Percentiles rank a stretch among this genome's conserved stretches.
Conservation (phyloP, 2,329 filamentous ascomycete genomes). For the Rhynchosporium agropyri region DNA sequence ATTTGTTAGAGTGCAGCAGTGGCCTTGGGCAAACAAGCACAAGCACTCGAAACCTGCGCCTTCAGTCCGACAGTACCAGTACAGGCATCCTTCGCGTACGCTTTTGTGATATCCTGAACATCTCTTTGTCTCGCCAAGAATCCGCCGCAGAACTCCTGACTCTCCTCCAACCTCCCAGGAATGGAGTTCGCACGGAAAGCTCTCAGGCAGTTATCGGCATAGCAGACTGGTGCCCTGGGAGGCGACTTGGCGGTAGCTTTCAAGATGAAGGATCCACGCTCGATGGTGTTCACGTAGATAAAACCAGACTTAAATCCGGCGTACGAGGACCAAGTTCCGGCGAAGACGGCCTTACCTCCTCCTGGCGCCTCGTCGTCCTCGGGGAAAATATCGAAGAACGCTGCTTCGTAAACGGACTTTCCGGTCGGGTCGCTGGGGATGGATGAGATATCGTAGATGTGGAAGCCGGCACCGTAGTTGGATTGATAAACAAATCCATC, state of each 20-base stretch:
- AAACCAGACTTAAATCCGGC: conserved; percentile 45
- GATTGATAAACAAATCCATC: conserved; percentile 50
- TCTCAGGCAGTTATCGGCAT: conserved; percentile 15
- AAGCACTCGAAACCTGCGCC: conserved; percentile 13
- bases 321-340: conserved; percentile 49
- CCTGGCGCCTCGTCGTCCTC: conserved; percentile 33
- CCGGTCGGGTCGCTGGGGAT: conserved; percentile 42
- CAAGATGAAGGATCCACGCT: conserved; percentile 42
- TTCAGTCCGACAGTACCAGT: conserved; percentile 5
- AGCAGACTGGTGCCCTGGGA: conserved; percentile 10
- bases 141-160: conserved; percentile 7
- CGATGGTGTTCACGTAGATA: conserved; percentile 45
- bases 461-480: conserved; percentile 54
- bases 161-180: conserved; percentile 11
- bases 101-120: conserved; percentile 4
- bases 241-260: conserved; percentile 13
- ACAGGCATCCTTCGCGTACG: conserved; percentile 13
- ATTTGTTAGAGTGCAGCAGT: background rate
- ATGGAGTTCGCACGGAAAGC: conserved; percentile 12
- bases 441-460: conserved; percentile 41
- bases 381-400: conserved; percentile 40
- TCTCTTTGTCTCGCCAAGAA: conserved; percentile 12
- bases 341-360: conserved; percentile 46
- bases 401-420: conserved; percentile 48
- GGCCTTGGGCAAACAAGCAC: conserved; percentile 16